Base-by-base conservation (phyloP, 371 early-diverging fungal genomes). In the Batkoa obscura region DNA sequence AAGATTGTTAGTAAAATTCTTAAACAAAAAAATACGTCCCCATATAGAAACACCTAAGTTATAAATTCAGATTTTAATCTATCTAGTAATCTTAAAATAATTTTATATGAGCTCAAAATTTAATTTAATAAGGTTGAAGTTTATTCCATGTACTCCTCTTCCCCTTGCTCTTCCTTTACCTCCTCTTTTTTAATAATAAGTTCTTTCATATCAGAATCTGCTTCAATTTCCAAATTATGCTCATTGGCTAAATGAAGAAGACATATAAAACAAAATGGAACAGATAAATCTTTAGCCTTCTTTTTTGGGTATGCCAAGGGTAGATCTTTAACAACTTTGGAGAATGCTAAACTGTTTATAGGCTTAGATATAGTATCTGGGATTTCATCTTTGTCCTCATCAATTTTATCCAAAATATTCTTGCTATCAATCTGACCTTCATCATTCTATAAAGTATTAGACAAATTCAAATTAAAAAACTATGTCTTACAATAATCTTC, bases 171-270 rank as follows among this genome's bases (percentile, higher is more conserved):
- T n/a, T n/a, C n/a, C n/a, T n/a, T n/a, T n/a, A n/a, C 34, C 13
- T 30, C 30, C 30, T 50, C 50, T 12, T 17, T 8, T 34, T 50
- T 50, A 36, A 50, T 50, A 5, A 34, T 4, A 4, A 58, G 31
- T 30, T 58, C 58, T 42, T 38, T 36, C 38, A 68, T 36, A 31
- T 54, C 46, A 12, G 65, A 61, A 8, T 58, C 55, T 0, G 63
- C 63, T 9, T 60, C 55, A 31, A 72, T 69, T 41, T 59, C 43
- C 60, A 95, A 69, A 57, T 80, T 78, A 62, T 85, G 81, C 68
- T 95, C 96, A 65, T 95, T 95, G 17, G 94, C 94, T 51, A 96
- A 65, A 74, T 96, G 97, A 56, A 96, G 68, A 52, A 96, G 67
- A 62, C 94, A 92, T 50, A 96, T 94, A 64, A 96, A 96, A 66